phyloP scores from a whole-genome alignment of 2,329 filamentous ascomycete species.

The Clonostachys byssicola region DNA sequence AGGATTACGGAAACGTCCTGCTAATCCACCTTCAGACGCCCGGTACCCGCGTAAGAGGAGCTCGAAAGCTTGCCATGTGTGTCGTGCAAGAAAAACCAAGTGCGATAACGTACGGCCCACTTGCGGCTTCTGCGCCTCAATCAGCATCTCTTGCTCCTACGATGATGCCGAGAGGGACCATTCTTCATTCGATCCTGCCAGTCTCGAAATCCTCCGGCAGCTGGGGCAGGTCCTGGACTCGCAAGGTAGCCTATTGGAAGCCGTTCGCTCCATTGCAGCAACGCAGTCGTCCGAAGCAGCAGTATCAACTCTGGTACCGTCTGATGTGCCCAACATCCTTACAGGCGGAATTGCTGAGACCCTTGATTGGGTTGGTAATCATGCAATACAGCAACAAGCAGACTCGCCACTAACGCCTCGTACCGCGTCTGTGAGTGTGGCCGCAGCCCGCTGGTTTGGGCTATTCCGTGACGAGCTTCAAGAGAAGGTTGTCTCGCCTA shows the following conservation, averaged over 20 bases:
- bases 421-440: conserved; percentile 12
- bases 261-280: conserved; percentile 7
- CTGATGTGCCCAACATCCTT: not conserved
- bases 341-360: not conserved
- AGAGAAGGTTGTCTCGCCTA: not conserved
- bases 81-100: conserved; percentile 27
- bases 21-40: conserved; percentile 8
- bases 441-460: conserved; percentile 15
- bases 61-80: conserved; percentile 25
- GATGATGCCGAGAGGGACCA: conserved; percentile 15
- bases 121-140: conserved; percentile 25
- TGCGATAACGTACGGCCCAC: conserved; percentile 28
- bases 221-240: conserved; percentile 11
- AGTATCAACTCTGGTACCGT: not conserved
- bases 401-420: conserved; percentile 12
- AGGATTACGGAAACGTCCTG: conserved; percentile 7
- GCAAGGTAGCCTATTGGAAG: conserved; percentile 10
- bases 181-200: conserved; percentile 26
- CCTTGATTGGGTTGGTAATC: not conserved
- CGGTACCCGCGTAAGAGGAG: conserved; percentile 22
- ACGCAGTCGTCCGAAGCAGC: not conserved
- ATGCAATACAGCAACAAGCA: conserved; percentile 4
- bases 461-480: conserved; percentile 4
- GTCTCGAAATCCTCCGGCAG: conserved; percentile 21
- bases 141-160: conserved; percentile 25